These are phyloP conservation scores for Apiospora arundinis DNA, from an alignment of 2,329 filamentous ascomycete genomes.

Conservation along the genomic window DNA sequence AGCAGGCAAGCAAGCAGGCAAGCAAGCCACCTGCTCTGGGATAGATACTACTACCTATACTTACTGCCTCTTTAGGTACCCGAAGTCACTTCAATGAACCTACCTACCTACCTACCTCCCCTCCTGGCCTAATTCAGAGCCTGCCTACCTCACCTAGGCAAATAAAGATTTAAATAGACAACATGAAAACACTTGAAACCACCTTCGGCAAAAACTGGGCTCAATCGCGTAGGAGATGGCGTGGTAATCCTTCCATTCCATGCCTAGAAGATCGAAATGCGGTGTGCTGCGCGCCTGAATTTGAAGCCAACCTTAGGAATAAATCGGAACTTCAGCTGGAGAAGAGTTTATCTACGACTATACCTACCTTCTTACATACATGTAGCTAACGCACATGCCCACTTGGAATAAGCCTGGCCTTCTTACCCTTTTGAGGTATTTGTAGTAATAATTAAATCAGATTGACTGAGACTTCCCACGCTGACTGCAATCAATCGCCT, in stretches of 20 bases:
- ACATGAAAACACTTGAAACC: constrained; percentile 12
- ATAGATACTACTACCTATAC: neutral
- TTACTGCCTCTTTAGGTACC: too few species aligned
- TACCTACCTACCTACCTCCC: neutral
- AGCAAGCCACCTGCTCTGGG: neutral
- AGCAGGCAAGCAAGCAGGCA: neutral
- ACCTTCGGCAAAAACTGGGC: neutral
- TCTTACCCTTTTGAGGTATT: neutral
- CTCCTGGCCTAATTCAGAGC: neutral
- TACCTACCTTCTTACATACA: neutral
- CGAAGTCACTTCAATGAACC: neutral
- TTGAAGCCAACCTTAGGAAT: neutral
- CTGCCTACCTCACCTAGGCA: neutral
- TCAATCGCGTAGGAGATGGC: neutral
- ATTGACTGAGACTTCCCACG: neutral
- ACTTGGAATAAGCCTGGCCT: too few species aligned
- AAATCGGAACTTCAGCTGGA: constrained; percentile 4
- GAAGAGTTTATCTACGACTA: neutral
- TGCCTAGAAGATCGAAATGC: neutral
- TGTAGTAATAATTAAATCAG: neutral
- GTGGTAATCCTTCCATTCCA: neutral
- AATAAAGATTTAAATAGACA: constrained; percentile 4
- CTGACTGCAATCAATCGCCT: neutral
- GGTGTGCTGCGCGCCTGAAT: constrained; percentile 1
- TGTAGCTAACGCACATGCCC: too few species aligned